These are phyloP conservation scores for Gaertneriomyces sp. DNA, from an alignment of 192 early-diverging fungal species.

Conservation along the genomic window DNA sequence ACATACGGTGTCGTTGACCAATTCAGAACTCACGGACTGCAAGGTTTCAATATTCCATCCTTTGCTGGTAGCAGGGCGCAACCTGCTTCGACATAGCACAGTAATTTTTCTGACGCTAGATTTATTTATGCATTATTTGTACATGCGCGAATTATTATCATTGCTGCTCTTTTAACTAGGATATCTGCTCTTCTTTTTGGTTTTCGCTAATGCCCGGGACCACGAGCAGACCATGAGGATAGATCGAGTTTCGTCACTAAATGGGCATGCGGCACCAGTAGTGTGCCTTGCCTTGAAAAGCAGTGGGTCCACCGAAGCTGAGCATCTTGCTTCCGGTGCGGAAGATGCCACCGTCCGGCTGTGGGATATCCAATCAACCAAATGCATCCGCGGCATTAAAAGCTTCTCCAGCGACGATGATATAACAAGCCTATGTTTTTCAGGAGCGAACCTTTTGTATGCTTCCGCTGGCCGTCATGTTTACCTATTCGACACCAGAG, in stretches of 20 bases:
- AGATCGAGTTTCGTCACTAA: neutral
- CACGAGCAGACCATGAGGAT: too few relatives aligned
- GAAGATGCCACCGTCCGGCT: slow-evolving; percentile 18
- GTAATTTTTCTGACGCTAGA: too few relatives aligned
- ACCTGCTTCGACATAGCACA: too few relatives aligned
- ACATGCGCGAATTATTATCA: too few relatives aligned
- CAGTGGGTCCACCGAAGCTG: neutral
- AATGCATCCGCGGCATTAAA: slow-evolving; percentile 1
- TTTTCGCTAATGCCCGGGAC: too few relatives aligned
- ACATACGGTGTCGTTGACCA: slow-evolving; percentile 38
- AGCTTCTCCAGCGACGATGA: neutral
- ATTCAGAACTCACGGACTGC: slow-evolving; percentile 10
- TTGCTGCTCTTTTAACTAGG: too few relatives aligned
- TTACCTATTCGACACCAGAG: slow-evolving; percentile 9
- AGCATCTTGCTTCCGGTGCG: slow-evolving; percentile 12
- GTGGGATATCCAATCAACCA: slow-evolving; percentile 4
- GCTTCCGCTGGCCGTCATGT: slow-evolving; percentile 12
- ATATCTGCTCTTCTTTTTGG: too few relatives aligned
- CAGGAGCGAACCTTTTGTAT: slow-evolving; percentile 2
- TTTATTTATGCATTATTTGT: too few relatives aligned
- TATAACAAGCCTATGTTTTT: neutral
- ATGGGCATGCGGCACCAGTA: slow-evolving; percentile 6
- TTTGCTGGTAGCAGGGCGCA: too few relatives aligned
- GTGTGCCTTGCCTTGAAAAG: slow-evolving; percentile 3
- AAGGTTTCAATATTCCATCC: neutral